phyloP scores from a whole-genome alignment of 331 rosid species.

The Malus hybrid region DNA sequence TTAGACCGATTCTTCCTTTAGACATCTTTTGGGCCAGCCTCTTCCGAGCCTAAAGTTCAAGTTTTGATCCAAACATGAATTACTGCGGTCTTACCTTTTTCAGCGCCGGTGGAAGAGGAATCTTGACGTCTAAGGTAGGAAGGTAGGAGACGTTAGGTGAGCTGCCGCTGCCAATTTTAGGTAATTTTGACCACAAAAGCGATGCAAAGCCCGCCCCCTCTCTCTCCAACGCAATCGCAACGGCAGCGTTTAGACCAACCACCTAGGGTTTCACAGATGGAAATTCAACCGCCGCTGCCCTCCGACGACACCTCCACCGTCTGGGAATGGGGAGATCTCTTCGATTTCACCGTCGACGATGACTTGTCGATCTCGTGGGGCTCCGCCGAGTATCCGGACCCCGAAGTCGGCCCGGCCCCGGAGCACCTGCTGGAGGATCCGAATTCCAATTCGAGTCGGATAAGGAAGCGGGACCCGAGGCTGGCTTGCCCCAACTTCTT shows the following conservation, averaged over 20 bases:
- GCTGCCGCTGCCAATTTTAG: neutral
- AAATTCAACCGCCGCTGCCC: slow-evolving; percentile 11
- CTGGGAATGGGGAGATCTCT: slow-evolving; percentile 81
- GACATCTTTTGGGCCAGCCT: too few species aligned
- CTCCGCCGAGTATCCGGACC: neutral
- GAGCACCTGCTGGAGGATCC: neutral
- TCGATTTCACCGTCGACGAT: slow-evolving; percentile 59
- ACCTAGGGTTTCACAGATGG: slow-evolving; percentile 24
- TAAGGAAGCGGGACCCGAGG: slow-evolving; percentile 90
- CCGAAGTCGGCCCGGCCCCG: neutral
- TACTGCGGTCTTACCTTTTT: neutral
- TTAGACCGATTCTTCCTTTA: too few species aligned
- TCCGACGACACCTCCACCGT: slow-evolving; percentile 41
- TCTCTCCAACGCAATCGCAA: slow-evolving; percentile 9
- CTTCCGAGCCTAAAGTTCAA: too few species aligned
- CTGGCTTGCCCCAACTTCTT: slow-evolving; percentile 69
- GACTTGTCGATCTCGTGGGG: slow-evolving; percentile 19
- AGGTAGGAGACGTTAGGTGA: neutral
- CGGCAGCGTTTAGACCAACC: neutral
- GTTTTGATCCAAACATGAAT: neutral
- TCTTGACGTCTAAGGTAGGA: neutral
- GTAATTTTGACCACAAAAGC: slow-evolving; percentile 1
- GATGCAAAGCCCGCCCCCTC: slow-evolving; percentile 1
- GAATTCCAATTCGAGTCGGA: slow-evolving; percentile 9
- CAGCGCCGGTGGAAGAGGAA: neutral